Base-by-base conservation (phyloP, 179 eudicot species). In the Drosera spatulata region DNA sequence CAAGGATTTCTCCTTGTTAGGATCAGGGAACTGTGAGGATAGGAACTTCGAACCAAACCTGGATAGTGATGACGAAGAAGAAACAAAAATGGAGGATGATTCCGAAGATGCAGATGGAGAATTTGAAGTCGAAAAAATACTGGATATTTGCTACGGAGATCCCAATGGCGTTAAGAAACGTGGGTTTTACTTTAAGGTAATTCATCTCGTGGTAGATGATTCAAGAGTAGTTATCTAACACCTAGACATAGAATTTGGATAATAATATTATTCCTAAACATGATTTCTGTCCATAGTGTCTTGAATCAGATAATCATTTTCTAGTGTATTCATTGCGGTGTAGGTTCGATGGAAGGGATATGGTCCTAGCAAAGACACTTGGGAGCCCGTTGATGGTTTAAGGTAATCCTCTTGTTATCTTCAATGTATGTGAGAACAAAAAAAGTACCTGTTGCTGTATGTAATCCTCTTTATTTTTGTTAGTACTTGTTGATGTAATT, bases 101-200 rank as follows among this genome's bases (percentile, higher is more conserved):
- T 56, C 67, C 3, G 48, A 62, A n/a, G 39, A 47, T 12, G 9
- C 59, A 6, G 7, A 53, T 0, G 74, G 55, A 47, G 82, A 71
- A 61, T 77, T 70, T 68, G 82, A 77, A 65, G 82, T 77, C 15
- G 78, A 65, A 41, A 61, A 39, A 4, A 43, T 77, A 44, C 66
- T 77, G 15, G 78, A 61, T 42, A 67, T 77, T 13, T 65, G 78
- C 40, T 68, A 57, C 55, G 71, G 75, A 13, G 73, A 70, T 63
- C 73, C 76, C 1, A 60, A 47, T 39, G 37, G 40, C 11, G 63
- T 53, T 13, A 51, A 51, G n/a, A 73, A 70, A 60, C 63, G 43
- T 7, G 73, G 78, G 6, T 71, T 77, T 6, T 50, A 73, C 15
- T 77, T 77, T 40, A 61, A 64, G 77, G 80, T 76, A n/a, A 63